phyloP scores from a whole-genome alignment of 1,139 yeast genomes.

The Taphrina betulina region DNA sequence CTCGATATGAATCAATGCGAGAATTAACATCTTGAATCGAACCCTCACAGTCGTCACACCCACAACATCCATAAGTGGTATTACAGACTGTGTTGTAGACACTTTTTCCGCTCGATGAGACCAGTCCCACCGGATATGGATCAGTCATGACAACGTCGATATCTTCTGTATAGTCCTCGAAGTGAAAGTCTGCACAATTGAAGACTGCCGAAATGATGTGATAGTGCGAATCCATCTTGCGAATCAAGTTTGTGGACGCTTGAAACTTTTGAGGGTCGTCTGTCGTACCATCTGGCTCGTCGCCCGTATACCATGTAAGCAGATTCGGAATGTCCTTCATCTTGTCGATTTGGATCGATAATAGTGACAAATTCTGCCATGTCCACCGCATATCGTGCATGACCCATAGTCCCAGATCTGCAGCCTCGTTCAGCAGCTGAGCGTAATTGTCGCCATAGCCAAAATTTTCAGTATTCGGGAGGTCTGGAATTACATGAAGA shows the following conservation, averaged over 20 bases:
- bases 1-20: background rate
- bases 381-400: slow-evolving; percentile 12
- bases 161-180: slow-evolving; percentile 1
- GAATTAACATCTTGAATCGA: background rate
- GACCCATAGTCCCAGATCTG: slow-evolving; percentile 3
- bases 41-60: slow-evolving; percentile 8
- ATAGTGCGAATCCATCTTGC: background rate
- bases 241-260: background rate
- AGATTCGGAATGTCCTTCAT: background rate
- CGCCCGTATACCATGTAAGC: slow-evolving; percentile 6
- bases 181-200: slow-evolving; percentile 2
- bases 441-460: background rate
- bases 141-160: slow-evolving; percentile 9
- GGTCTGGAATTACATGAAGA: slow-evolving; percentile 1
- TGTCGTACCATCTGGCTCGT: slow-evolving; percentile 8
- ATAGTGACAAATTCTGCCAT: background rate
- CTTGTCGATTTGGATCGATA: background rate
- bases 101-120: background rate
- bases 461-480: background rate
- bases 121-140: slow-evolving; percentile 8
- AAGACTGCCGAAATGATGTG: background rate
- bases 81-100: slow-evolving; percentile 2
- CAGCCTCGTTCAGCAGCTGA: background rate
- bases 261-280: background rate
- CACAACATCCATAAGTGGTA: slow-evolving; percentile 8